Percentiles rank a stretch among this genome's conserved stretches.
Evolutionary conservation across 202 grass and related monocot genomes (phyloP).

Genomic region (Schoenoplectus triqueter): DNA sequence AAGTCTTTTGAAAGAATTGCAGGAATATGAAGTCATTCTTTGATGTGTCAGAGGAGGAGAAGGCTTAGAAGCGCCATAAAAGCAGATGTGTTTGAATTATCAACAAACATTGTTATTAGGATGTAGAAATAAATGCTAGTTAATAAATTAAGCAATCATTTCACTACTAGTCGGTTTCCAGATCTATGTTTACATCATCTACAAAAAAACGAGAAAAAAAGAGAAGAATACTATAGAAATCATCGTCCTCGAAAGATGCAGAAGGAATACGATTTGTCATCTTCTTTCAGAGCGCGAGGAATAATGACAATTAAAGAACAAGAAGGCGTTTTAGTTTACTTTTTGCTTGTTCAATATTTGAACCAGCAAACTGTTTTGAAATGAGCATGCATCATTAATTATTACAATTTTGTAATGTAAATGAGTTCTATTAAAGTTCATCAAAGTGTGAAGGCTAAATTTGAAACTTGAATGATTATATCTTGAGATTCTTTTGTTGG

Average conservation of each 20-base stretch:
- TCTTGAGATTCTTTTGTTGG: not conserved
- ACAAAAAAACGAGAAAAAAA: not conserved
- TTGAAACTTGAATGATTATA: not conserved
- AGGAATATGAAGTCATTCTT: not conserved
- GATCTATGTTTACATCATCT: not conserved
- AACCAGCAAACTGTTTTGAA: not conserved
- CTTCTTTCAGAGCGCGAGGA: not conserved
- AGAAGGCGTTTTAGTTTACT: not conserved
- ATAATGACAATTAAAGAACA: not conserved
- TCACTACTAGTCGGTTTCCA: not conserved
- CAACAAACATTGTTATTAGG: too few relatives aligned
- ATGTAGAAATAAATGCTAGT: too few relatives aligned
- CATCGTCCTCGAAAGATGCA: not conserved
- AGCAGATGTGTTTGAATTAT: not conserved
- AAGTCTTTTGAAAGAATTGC: not conserved
- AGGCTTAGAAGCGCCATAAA: not conserved
- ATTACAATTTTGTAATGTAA: slow-evolving; percentile 1
- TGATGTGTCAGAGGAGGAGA: not conserved
- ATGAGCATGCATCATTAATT: not conserved
- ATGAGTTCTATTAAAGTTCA: not conserved
- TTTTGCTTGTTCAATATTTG: not conserved
- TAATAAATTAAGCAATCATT: too few relatives aligned
- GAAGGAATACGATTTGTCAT: not conserved
- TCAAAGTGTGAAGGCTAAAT: not conserved
- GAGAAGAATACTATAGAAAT: not conserved